phyloP scores from a whole-genome alignment of 176 grass and related monocot genomes.

The Eremochloa ophiuroides region DNA sequence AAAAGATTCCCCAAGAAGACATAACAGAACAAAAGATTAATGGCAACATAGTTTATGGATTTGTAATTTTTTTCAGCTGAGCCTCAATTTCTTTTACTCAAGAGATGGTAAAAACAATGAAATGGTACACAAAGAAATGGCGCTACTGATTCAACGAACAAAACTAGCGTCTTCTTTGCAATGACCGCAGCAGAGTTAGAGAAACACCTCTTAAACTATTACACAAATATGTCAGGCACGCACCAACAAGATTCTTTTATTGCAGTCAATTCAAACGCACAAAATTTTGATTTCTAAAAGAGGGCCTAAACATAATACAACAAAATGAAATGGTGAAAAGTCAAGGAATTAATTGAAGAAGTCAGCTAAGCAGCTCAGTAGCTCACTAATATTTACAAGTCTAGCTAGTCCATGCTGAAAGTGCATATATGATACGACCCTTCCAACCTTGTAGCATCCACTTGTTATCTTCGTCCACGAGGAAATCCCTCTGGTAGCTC shows the following conservation, averaged over 20 bases:
- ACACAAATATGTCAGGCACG: neutral
- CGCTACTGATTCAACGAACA: neutral
- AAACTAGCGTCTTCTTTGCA: neutral
- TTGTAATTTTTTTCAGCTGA: neutral
- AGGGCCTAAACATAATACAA: constrained; percentile 5
- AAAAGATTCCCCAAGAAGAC: too few species aligned
- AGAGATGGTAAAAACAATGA: neutral
- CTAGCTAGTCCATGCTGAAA: constrained; percentile 38
- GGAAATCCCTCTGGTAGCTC: constrained; percentile 43
- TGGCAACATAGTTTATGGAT: neutral
- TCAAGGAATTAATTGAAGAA: neutral
- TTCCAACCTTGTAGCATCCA: constrained; percentile 55
- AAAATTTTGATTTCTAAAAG: neutral
- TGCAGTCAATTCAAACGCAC: neutral
- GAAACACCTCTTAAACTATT: neutral
- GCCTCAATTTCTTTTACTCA: neutral
- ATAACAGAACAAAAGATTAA: neutral
- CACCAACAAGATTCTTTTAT: too few species aligned
- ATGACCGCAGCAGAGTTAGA: neutral
- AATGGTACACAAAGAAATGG: neutral
- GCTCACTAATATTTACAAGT: neutral
- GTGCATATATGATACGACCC: constrained; percentile 37
- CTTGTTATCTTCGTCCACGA: constrained; percentile 44
- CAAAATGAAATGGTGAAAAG: neutral
- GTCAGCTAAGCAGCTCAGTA: neutral